phyloP scores from a whole-genome alignment of 805 yeast genomes.

The Ascoidea rubescens region DNA sequence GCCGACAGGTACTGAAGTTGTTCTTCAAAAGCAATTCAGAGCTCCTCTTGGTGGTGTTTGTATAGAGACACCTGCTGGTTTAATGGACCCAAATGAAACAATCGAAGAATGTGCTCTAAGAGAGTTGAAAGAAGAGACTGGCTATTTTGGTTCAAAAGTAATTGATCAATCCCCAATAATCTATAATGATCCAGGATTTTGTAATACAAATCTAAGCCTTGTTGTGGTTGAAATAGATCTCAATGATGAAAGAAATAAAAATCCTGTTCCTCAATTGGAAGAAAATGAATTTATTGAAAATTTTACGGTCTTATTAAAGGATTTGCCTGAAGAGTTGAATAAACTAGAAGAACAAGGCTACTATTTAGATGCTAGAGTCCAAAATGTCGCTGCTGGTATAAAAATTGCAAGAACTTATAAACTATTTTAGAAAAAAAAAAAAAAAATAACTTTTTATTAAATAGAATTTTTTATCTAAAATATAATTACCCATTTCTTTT shows the following conservation, averaged over 20 bases:
- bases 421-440: too few species aligned
- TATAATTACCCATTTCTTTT: too few species aligned
- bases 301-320: conserved; percentile 53
- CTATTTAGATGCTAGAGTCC: conserved; percentile 75
- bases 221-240: conserved; percentile 72
- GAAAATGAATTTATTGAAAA: conserved; percentile 88
- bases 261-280: conserved; percentile 68
- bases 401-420: conserved; percentile 28
- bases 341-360: conserved; percentile 50
- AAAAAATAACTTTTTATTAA: too few species aligned
- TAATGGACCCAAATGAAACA: conserved; percentile 74
- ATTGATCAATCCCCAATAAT: conserved; percentile 30
- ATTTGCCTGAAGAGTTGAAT: conserved; percentile 40
- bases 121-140: conserved; percentile 87
- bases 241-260: conserved; percentile 43
- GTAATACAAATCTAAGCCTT: conserved; percentile 75
- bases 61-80: conserved; percentile 91
- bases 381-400: conserved; percentile 75
- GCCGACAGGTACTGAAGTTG: conserved; percentile 25
- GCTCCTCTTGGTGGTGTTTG: conserved; percentile 87
- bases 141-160: conserved; percentile 58
- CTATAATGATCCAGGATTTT: conserved; percentile 76
- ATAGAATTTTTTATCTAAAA: too few species aligned
- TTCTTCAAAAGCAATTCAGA: conserved; percentile 80
- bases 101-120: conserved; percentile 72